Base-by-base conservation (phyloP, 1,139 yeast genomes). In the Lodderomyces metapsilosis region DNA sequence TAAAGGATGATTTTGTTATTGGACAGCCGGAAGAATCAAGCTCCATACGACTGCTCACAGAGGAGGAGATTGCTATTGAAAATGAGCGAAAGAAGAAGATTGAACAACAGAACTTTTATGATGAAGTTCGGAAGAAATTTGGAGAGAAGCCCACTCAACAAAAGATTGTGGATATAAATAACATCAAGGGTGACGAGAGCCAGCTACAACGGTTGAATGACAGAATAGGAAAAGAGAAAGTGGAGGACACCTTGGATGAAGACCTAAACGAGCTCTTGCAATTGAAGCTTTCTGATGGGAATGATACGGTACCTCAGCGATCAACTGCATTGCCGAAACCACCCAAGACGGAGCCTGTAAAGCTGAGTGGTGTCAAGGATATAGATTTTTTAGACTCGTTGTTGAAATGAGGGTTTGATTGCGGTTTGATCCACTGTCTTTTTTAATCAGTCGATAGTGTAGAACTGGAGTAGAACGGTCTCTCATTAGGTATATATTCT, bases 141-240 rank as follows among this genome's bases (percentile, higher is more conserved):
- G 64, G 38, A 23, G 42, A 34, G 22, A 42, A 40, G 18, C 48
- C 31, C n/a, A 36, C 40, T 3, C 52, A 46, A 13, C 18, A 43
- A 15, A 64, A 59, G 41, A 66, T 70, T 1, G 42, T 71, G n/a
- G 76, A 71, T 32, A 58, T 72, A 43, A 64, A 71, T 46, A 72
- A 68, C 46, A 54, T 59, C 27, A 57, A 61, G 39, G 47, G 44
- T 11, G 43, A 50, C 11, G 69, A 66, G 39, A 47, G 46, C 7
- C 71, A 62, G 41, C 43, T 65, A 38, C 54, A 55, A 2, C 51
- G 49, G 17, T 54, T 70, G 43, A 66, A 69, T 45, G 46, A 50
- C 16, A 58, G 54, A 34, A 43, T 69, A 13, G 43, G 8, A 42
- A 37, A 13, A 52, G 38, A 12, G 52, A 39, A 13, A 38, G 39